Evolutionary conservation across 78 protist genomes (phyloP).

Genomic region (Diacronema lutheri): DNA sequence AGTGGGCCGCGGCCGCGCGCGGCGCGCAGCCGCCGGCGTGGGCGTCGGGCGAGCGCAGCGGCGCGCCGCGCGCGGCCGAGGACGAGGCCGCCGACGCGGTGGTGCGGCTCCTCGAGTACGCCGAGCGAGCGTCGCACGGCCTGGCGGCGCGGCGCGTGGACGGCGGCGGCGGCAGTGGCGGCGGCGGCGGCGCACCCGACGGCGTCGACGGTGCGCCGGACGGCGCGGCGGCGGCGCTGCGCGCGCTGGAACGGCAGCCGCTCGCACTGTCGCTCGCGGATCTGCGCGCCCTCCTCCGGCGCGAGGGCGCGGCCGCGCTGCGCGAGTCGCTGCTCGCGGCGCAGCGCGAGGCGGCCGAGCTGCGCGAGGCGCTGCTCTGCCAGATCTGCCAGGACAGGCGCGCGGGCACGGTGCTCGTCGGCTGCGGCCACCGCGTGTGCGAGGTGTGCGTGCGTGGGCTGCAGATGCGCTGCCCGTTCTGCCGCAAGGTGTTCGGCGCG

Average conservation of each 20-base stretch:
- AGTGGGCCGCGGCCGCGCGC: background rate
- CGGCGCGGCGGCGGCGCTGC: background rate
- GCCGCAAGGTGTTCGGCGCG: background rate
- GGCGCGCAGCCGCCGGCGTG: background rate
- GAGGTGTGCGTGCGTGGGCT: background rate
- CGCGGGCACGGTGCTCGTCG: background rate
- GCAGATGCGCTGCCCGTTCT: background rate
- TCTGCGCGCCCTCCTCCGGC: background rate
- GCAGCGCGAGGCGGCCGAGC: background rate
- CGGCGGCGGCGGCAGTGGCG: no score
- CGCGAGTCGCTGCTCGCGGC: background rate
- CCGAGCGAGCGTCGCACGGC: background rate
- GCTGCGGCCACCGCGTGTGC: background rate
- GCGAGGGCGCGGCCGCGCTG: background rate
- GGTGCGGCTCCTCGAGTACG: background rate
- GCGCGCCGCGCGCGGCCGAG: background rate
- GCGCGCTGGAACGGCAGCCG: no score
- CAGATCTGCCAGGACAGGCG: background rate
- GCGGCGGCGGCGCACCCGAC: no score
- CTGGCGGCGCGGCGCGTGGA: background rate
- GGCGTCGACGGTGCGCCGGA: no score
- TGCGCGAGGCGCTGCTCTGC: background rate
- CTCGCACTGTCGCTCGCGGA: background rate
- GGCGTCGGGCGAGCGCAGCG: background rate
- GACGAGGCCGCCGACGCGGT: background rate